Conservation (phyloP, 2,329 filamentous ascomycete genomes). For the Talaromyces sp. region DNA sequence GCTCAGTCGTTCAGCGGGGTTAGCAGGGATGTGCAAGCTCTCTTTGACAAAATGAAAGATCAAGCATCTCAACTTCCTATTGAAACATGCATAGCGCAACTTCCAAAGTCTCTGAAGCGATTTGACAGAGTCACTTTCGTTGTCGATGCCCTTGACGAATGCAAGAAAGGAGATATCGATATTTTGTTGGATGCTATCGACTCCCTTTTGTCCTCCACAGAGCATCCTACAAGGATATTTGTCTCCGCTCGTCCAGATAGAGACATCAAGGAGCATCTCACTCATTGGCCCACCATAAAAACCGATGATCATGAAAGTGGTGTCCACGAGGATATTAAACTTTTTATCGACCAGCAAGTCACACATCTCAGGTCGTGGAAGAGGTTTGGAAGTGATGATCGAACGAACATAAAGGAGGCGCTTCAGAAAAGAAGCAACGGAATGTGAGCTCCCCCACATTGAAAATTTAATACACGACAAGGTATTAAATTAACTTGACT, state of each 20-base stretch:
- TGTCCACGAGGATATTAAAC: neutral
- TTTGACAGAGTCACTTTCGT: neutral
- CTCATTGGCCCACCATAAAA: neutral
- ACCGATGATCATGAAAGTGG: neutral
- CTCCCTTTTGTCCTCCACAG: neutral
- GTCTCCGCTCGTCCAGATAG: neutral
- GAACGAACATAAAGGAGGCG: neutral
- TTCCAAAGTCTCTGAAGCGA: neutral
- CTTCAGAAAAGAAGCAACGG: neutral
- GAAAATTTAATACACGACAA: no score
- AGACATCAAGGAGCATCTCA: neutral
- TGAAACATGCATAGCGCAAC: neutral
- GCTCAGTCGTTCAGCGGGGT: neutral
- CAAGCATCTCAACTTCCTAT: neutral
- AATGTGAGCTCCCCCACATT: neutral
- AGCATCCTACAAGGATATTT: neutral
- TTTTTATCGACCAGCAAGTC: neutral
- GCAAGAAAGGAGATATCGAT: neutral
- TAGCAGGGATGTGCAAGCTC: neutral
- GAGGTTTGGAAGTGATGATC: neutral
- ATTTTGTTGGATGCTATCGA: neutral
- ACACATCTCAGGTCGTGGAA: neutral
- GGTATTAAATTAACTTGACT: neutral
- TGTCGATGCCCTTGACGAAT: neutral
- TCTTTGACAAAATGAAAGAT: neutral